Base-by-base conservation (phyloP, 73 alveolate genomes). In the Blepharisma stoltei region DNA sequence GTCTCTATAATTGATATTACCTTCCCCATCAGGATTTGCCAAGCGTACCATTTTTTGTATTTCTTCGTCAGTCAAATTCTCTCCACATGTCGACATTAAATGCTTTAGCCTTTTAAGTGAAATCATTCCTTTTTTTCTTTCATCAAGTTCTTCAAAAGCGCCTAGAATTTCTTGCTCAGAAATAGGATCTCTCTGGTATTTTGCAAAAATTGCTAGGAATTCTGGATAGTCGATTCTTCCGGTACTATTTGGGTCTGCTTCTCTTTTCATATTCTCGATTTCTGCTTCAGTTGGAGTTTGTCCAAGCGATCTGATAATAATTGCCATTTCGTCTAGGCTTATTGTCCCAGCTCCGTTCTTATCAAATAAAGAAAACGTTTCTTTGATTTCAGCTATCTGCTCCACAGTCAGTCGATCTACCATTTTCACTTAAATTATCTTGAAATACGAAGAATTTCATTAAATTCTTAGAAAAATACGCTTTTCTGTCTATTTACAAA, bases 181-280 rank as follows among this genome's bases (percentile, higher is more conserved):
- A 70, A 89, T 93, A 14, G 76, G 67, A 14, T 86, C 86, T 18
- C 67, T 84, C 23, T 82, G 85, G 25, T 88, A 82, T 68, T 91
- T 89, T 50, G 97, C 97, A 82, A 95, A 84, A 69, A 95, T 78
- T 32, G 96, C 54, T 27, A 95, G 84, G 70, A 95, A 86, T 47
- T 91, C 95, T 25, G 95, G 97, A 54, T 84, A 87, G 73, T 93
- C 97, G 76, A 95, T 88, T 79, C 88, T 82, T 14, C 96, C 97
- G 41, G 93, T 93, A 32, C 88, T 89, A 77, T 91, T 92, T 50
- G 97, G 97, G 71, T 95, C 99, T 9, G 94, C 93, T 69, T 91
- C 96, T 50, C 85, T 81, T 79, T 83, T 81, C 93, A 95, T 86
- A 65, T 92, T 98, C 48, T 83, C 82, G 48, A 95, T 88, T 81